phyloP scores from a whole-genome alignment of 2,329 filamentous ascomycete species.

The Nemania sp. region DNA sequence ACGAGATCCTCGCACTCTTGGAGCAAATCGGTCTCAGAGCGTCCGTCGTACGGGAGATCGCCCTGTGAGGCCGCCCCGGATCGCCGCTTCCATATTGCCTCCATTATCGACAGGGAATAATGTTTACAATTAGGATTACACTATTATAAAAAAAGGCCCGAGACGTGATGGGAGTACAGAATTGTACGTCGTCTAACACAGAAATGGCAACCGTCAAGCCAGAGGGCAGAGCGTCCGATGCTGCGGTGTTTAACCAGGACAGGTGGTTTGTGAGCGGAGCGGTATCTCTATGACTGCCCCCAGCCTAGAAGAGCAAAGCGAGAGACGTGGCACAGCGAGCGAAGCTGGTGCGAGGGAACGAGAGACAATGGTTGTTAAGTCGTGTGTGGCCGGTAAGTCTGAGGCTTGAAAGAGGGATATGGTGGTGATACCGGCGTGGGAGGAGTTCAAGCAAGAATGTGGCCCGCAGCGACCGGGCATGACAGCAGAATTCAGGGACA shows the following conservation, averaged over 20 bases:
- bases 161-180: not conserved
- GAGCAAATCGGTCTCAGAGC: not conserved
- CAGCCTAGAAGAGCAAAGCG: not conserved
- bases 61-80: conserved; percentile 26
- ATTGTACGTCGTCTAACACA: too few relatives aligned
- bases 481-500: conserved; percentile 5
- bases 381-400: not conserved
- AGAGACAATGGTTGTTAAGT: not conserved
- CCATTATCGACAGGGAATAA: conserved; percentile 9
- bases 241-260: conserved; percentile 1
- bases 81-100: conserved; percentile 34
- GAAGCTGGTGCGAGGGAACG: conserved; percentile 1
- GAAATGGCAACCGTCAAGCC: not conserved
- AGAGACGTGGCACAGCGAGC: not conserved
- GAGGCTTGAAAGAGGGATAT: conserved; percentile 10
- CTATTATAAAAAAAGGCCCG: conserved; percentile 9
- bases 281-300: not conserved
- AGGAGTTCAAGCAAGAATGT: conserved; percentile 7
- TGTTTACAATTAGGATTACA: conserved; percentile 14
- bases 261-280: not conserved
- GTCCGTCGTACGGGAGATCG: not conserved
- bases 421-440: not conserved
- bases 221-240: not conserved
- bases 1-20: conserved; percentile 32
- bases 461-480: not conserved